These are phyloP conservation scores for Blastobotrys proliferans DNA, from an alignment of 1,139 yeast genomes.

Conservation along the genomic window DNA sequence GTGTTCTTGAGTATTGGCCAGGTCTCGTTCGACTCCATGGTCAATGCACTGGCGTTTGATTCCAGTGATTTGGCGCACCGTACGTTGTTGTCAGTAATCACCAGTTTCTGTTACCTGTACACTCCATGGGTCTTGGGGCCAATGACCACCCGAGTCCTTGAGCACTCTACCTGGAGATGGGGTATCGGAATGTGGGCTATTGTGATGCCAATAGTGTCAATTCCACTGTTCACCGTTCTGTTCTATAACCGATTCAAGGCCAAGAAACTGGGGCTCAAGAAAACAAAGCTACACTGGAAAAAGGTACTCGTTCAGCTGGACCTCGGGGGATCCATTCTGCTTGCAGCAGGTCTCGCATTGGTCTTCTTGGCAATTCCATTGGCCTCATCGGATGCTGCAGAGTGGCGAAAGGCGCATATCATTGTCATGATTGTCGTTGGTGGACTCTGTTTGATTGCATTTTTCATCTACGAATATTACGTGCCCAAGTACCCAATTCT, in stretches of 20 bases:
- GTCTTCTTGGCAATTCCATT: slow-evolving; percentile 22
- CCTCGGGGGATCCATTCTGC: slow-evolving; percentile 17
- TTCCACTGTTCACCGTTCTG: slow-evolving; percentile 43
- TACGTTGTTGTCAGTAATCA: slow-evolving; percentile 36
- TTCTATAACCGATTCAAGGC: slow-evolving; percentile 18
- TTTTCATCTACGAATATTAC: slow-evolving; percentile 16
- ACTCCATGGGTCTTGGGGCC: slow-evolving; percentile 19
- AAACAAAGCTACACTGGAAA: not conserved
- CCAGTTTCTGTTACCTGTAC: slow-evolving; percentile 23
- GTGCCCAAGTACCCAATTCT: slow-evolving; percentile 18
- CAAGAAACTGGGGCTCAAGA: not conserved
- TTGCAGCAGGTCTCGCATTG: slow-evolving; percentile 19
- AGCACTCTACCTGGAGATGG: slow-evolving; percentile 51
- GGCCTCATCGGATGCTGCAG: slow-evolving; percentile 14
- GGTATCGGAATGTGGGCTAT: slow-evolving; percentile 76
- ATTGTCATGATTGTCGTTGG: slow-evolving; percentile 16
- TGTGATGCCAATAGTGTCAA: slow-evolving; percentile 56
- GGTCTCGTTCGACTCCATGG: slow-evolving; percentile 38
- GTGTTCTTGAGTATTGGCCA: slow-evolving; percentile 37
- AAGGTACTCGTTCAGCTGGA: slow-evolving; percentile 15
- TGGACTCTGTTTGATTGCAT: slow-evolving; percentile 14
- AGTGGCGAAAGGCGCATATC: slow-evolving; percentile 16
- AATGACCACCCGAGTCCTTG: slow-evolving; percentile 19
- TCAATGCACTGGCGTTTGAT: slow-evolving; percentile 40
- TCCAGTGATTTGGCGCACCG: slow-evolving; percentile 38